These are phyloP conservation scores for Globisporangium spinosum DNA, from an alignment of 352 stramenopile genomes.

Conservation along the genomic window DNA sequence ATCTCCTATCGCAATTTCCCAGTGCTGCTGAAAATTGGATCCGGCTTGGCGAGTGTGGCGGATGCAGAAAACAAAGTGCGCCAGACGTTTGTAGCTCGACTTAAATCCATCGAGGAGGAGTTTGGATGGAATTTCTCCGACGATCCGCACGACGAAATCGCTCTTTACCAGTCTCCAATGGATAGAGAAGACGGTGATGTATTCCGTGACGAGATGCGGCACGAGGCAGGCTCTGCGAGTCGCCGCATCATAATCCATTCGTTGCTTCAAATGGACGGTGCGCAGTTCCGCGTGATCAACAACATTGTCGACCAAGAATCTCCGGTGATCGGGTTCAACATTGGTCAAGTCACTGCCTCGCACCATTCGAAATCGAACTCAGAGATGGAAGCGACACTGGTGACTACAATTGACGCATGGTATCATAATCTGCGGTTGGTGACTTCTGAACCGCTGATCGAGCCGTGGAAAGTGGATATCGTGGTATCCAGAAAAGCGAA, in stretches of 20 bases:
- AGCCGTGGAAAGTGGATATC: conserved; percentile 67
- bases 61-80: conserved; percentile 42
- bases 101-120: conserved; percentile 39
- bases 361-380: conserved; percentile 31
- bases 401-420: conserved; percentile 60
- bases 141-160: conserved; percentile 27
- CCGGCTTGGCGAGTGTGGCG: conserved; percentile 32
- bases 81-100: conserved; percentile 29
- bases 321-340: conserved; percentile 62
- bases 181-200: conserved; percentile 18
- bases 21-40: conserved; percentile 52
- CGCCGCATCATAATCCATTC: conserved; percentile 17
- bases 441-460: conserved; percentile 73
- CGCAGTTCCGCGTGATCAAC: conserved; percentile 77
- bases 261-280: conserved; percentile 30
- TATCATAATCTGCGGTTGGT: conserved; percentile 86
- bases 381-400: conserved; percentile 32
- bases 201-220: conserved; percentile 2
- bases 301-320: conserved; percentile 81
- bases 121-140: conserved; percentile 40
- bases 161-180: conserved; percentile 36
- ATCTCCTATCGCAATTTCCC: conserved; percentile 73
- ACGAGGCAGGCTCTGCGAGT: conserved; percentile 18
- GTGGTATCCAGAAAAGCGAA: conserved; percentile 30
- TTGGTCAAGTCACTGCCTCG: conserved; percentile 35